Percentiles rank a stretch among this genome's conserved stretches.
phyloP scores from a whole-genome alignment of 139 green algal genomes.

The Pseudopediastrum boryanum region DNA sequence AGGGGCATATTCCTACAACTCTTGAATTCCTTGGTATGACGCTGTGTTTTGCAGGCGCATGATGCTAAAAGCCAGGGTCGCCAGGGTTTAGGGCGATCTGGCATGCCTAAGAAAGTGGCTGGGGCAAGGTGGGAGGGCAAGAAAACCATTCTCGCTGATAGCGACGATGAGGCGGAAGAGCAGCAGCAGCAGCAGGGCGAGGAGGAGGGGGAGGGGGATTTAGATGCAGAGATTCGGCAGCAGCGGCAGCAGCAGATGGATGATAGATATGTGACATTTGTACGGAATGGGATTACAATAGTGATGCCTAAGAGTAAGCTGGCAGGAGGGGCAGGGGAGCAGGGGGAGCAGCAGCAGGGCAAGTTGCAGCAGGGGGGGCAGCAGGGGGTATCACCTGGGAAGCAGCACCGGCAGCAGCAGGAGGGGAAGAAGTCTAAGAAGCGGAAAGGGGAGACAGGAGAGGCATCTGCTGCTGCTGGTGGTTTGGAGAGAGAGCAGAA shows the following conservation, averaged over 20 bases:
- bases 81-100: conserved; percentile 73
- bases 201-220: conserved; percentile 22
- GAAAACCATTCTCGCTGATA: conserved; percentile 67
- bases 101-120: conserved; percentile 83
- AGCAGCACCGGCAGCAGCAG: conserved; percentile 4
- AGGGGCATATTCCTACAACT: background rate
- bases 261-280: background rate
- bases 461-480: conserved; percentile 13
- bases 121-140: conserved; percentile 80
- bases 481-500: background rate
- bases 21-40: background rate
- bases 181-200: conserved; percentile 5
- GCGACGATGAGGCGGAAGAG: conserved; percentile 54
- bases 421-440: background rate
- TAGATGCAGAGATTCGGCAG: background rate
- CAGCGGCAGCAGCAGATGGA: background rate
- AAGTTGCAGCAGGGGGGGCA: background rate
- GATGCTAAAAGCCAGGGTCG: conserved; percentile 66
- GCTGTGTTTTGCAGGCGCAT: conserved; percentile 49
- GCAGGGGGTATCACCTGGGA: background rate
- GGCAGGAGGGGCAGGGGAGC: background rate
- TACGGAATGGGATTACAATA: conserved; percentile 31
- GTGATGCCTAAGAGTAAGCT: conserved; percentile 38
- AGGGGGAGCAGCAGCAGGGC: conserved; percentile 1
- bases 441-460: conserved; percentile 14